Conservation (phyloP, 345 rosid species). For the Ceriops decandra region DNA sequence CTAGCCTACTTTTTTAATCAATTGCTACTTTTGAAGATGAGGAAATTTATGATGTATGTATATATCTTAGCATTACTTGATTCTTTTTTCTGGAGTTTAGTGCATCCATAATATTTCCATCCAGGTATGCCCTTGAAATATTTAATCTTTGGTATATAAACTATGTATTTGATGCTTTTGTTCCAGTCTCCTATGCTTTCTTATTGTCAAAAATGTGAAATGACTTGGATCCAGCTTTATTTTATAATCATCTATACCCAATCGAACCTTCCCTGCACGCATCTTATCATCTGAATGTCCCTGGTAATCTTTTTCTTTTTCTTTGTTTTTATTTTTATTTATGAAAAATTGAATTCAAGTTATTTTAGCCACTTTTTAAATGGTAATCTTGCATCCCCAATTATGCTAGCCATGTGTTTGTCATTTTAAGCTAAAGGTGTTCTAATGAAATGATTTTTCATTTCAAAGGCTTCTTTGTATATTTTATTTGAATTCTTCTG, state of each 20-base stretch:
- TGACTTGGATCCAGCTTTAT: constrained; percentile 20
- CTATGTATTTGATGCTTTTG: constrained; percentile 42
- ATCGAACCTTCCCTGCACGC: not conserved
- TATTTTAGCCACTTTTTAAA: too few species aligned
- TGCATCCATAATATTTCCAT: not conserved
- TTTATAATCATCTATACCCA: constrained; percentile 12
- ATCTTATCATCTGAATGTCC: not conserved
- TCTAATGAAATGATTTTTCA: too few species aligned
- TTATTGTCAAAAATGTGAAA: constrained; percentile 16
- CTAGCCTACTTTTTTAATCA: constrained; percentile 10
- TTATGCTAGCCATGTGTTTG: too few species aligned
- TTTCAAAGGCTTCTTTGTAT: too few species aligned
- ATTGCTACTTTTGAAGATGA: constrained; percentile 8
- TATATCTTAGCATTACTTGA: constrained; percentile 11
- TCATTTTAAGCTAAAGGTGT: too few species aligned
- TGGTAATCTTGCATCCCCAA: too few species aligned
- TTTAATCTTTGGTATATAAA: constrained; percentile 25
- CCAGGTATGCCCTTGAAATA: constrained; percentile 20
- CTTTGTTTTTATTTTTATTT: too few species aligned
- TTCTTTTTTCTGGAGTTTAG: constrained; percentile 10
- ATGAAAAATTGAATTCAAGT: too few species aligned
- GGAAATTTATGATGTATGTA: constrained; percentile 14
- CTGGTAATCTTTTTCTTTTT: not conserved
- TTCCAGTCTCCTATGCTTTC: constrained; percentile 29
- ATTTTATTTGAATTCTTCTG: too few species aligned